These are phyloP conservation scores for Coriaria nepalensis DNA, from an alignment of 306 rosid genomes.

Conservation along the genomic window DNA sequence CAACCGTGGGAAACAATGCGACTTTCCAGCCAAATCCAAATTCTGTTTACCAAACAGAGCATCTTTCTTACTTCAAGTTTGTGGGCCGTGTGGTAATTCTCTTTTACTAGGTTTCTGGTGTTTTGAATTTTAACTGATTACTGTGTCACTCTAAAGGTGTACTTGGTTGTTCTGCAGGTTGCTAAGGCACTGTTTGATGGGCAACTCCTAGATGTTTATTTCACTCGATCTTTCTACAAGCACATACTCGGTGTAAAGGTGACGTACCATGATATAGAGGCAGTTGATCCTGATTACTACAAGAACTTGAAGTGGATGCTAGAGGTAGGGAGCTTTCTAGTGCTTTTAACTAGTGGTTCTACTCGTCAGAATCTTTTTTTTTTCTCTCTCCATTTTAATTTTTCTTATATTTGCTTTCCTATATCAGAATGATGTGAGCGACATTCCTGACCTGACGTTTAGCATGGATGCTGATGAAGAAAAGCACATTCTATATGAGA, in stretches of 20 bases:
- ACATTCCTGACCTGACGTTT: slow-evolving; percentile 87
- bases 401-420: neutral
- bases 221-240: slow-evolving; percentile 95
- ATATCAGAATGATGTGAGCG: slow-evolving; percentile 77
- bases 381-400: slow-evolving; percentile 1
- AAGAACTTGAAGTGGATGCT: slow-evolving; percentile 98
- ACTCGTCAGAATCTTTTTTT: neutral
- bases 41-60: slow-evolving; percentile 95
- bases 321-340: slow-evolving; percentile 48
- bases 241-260: slow-evolving; percentile 95
- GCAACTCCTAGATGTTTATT: slow-evolving; percentile 95
- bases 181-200: slow-evolving; percentile 97
- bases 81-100: slow-evolving; percentile 95
- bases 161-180: slow-evolving; percentile 45
- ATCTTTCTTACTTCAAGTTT: slow-evolving; percentile 94
- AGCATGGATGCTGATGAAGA: slow-evolving; percentile 99
- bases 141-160: neutral
- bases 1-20: slow-evolving; percentile 84
- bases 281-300: slow-evolving; percentile 97
- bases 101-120: slow-evolving; percentile 5
- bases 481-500: slow-evolving; percentile 88
- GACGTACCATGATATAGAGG: slow-evolving; percentile 99
- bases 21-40: slow-evolving; percentile 99
- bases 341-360: slow-evolving; percentile 8
- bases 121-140: slow-evolving; percentile 1